Evolutionary conservation across 2,329 filamentous ascomycete genomes (phyloP).

Genomic region (Cladosporium sp.): DNA sequence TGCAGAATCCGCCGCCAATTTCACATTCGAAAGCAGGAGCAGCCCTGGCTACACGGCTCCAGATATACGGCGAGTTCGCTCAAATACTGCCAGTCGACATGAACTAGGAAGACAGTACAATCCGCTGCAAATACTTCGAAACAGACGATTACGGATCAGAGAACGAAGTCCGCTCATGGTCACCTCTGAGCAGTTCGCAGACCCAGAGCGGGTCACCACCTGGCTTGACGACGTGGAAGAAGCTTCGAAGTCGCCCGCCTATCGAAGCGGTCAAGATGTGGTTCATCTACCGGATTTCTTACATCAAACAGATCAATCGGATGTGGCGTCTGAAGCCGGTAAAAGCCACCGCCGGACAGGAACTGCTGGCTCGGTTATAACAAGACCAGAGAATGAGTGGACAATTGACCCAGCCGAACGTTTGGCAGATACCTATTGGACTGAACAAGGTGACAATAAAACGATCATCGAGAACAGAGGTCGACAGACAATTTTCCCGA

Average conservation of each 20-base stretch:
- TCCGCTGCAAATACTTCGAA: constrained; percentile 86
- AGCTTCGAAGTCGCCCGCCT: constrained; percentile 36
- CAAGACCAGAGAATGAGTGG: constrained; percentile 80
- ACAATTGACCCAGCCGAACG: constrained; percentile 76
- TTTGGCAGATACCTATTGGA: constrained; percentile 85
- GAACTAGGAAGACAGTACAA: constrained; percentile 73
- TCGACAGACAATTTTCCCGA: constrained; percentile 67
- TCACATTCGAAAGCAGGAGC: constrained; percentile 35
- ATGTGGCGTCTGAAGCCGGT: constrained; percentile 16
- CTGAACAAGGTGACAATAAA: constrained; percentile 78
- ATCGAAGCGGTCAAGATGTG: constrained; percentile 34
- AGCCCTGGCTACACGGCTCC: constrained; percentile 39
- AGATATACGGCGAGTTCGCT: constrained; percentile 35
- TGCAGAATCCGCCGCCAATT: constrained; percentile 39
- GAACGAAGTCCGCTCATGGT: constrained; percentile 72
- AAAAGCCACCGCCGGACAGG: constrained; percentile 34
- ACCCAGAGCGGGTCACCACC: constrained; percentile 64
- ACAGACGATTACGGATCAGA: constrained; percentile 76
- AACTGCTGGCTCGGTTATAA: constrained; percentile 53
- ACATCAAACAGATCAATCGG: constrained; percentile 20
- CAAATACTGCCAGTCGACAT: constrained; percentile 27
- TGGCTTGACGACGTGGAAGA: constrained; percentile 72
- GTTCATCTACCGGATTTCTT: constrained; percentile 25
- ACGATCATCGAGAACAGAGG: constrained; percentile 73
- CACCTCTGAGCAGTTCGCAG: constrained; percentile 70